These are phyloP conservation scores for Amphicarpaea edgeworthii DNA, from an alignment of 306 rosid species.

Conservation along the genomic window DNA sequence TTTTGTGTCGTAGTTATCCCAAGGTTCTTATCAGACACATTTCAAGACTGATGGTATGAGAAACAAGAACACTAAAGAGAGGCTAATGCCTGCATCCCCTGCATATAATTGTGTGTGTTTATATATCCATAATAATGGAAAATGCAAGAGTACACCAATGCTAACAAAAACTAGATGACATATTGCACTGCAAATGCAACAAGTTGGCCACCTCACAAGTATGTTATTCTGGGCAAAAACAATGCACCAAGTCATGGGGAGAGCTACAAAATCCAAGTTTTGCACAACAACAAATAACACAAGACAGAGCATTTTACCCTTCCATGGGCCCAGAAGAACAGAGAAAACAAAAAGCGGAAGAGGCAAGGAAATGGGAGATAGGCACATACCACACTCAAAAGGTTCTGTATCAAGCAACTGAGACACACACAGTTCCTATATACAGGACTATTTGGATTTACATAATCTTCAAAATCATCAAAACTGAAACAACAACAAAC, in stretches of 20 bases:
- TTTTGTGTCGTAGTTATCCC: background rate
- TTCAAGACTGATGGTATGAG: slow-evolving; percentile 5
- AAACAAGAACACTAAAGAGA: background rate
- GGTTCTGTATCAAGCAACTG: slow-evolving; percentile 77
- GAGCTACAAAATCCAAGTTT: slow-evolving; percentile 19
- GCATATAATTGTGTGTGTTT: too few species aligned
- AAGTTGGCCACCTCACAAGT: slow-evolving; percentile 6
- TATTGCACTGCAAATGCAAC: slow-evolving; percentile 11
- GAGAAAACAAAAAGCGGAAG: slow-evolving; percentile 9
- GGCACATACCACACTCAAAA: slow-evolving; percentile 73
- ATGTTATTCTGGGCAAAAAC: slow-evolving; percentile 6
- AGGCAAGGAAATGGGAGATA: slow-evolving; percentile 3
- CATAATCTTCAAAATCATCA: slow-evolving; percentile 80
- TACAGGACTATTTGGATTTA: slow-evolving; percentile 79
- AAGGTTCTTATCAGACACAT: slow-evolving; percentile 4
- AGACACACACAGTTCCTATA: slow-evolving; percentile 83
- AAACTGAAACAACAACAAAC: slow-evolving; percentile 87
- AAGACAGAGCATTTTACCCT: background rate
- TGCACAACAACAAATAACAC: background rate
- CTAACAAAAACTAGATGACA: slow-evolving; percentile 20
- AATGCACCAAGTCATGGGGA: background rate
- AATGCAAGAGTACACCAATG: slow-evolving; percentile 28
- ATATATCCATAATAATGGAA: background rate
- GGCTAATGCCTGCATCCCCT: slow-evolving; percentile 31
- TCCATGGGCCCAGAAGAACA: slow-evolving; percentile 24